Conservation (phyloP, 2,329 filamentous ascomycete species). For the Xylaria multiplex region DNA sequence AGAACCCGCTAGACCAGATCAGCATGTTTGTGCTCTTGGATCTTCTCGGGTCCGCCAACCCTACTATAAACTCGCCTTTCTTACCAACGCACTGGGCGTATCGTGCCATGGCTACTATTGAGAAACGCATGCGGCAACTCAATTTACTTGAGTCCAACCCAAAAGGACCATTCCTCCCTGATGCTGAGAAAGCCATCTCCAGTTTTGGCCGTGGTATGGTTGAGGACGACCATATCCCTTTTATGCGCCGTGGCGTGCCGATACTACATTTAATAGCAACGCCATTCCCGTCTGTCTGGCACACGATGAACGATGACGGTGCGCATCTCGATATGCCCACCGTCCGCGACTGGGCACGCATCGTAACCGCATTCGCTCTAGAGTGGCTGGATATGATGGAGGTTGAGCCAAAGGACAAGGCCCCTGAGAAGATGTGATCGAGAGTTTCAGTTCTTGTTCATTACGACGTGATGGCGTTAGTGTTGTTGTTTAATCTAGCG, state of each 20-base stretch:
- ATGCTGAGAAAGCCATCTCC: conserved; percentile 58
- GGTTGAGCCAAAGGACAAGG: conserved; percentile 46
- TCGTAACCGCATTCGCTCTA: conserved; percentile 77
- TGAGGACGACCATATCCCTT: conserved; percentile 81
- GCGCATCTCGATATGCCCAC: conserved; percentile 76
- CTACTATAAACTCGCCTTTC: conserved; percentile 76
- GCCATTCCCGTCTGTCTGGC: conserved; percentile 79
- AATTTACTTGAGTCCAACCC: conserved; percentile 59
- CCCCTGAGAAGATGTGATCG: conserved; percentile 8
- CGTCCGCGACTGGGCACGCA: conserved; percentile 79
- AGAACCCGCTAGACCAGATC: conserved; percentile 76
- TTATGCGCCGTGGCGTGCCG: conserved; percentile 78
- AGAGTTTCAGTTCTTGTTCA: conserved; percentile 12
- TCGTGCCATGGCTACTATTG: conserved; percentile 70
- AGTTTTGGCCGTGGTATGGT: conserved; percentile 56
- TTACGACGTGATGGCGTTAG: not conserved
- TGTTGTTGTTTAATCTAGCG: conserved; percentile 12
- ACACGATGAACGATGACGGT: conserved; percentile 75
- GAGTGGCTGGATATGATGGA: conserved; percentile 80
- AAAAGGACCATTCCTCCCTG: conserved; percentile 63
- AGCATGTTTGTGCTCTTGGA: conserved; percentile 80
- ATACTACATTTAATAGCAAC: conserved; percentile 79
- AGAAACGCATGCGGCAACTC: conserved; percentile 70
- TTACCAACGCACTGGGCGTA: conserved; percentile 87
- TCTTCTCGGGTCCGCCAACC: conserved; percentile 71